phyloP scores from a whole-genome alignment of 768 basidiomycete species.

The Lactarius hatsudake region DNA sequence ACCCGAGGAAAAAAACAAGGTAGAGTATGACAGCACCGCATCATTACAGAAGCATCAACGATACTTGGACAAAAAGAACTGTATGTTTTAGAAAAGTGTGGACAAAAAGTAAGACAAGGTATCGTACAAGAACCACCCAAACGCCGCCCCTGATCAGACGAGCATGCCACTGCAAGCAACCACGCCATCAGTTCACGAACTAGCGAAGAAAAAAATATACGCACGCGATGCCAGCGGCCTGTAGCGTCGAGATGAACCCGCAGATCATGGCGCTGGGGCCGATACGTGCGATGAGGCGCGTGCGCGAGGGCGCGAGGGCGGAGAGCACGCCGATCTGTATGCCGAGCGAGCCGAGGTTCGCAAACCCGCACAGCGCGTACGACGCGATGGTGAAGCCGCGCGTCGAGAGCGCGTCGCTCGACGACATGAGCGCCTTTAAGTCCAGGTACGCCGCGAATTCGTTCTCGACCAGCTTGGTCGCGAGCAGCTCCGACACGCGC shows the following conservation, averaged over 20 bases:
- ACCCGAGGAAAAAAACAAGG: too few relatives aligned
- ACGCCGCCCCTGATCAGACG: constrained; percentile 25
- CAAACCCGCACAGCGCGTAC: constrained; percentile 90
- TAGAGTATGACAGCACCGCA: too few relatives aligned
- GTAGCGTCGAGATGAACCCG: constrained; percentile 65
- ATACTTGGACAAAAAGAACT: too few relatives aligned
- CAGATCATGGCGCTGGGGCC: constrained; percentile 69
- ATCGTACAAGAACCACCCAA: not conserved
- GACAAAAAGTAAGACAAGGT: not conserved
- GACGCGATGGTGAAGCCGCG: constrained; percentile 81
- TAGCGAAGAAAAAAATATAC: constrained; percentile 29
- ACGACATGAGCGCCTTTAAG: constrained; percentile 48
- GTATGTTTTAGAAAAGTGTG: not conserved
- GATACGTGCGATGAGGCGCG: constrained; percentile 65
- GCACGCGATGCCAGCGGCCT: constrained; percentile 58
- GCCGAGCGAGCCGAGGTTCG: constrained; percentile 81
- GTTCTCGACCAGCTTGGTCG: constrained; percentile 83
- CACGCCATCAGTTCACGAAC: not conserved
- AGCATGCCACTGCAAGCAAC: constrained; percentile 33
- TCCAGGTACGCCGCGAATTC: constrained; percentile 76
- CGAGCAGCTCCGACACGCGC: constrained; percentile 74
- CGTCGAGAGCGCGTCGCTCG: constrained; percentile 54
- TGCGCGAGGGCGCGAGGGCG: constrained; percentile 65
- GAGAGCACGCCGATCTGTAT: constrained; percentile 80
- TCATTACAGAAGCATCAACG: too few relatives aligned